These are phyloP conservation scores for Rhizopogon vesiculosus DNA, from an alignment of 768 basidiomycete species.

Conservation along the genomic window DNA sequence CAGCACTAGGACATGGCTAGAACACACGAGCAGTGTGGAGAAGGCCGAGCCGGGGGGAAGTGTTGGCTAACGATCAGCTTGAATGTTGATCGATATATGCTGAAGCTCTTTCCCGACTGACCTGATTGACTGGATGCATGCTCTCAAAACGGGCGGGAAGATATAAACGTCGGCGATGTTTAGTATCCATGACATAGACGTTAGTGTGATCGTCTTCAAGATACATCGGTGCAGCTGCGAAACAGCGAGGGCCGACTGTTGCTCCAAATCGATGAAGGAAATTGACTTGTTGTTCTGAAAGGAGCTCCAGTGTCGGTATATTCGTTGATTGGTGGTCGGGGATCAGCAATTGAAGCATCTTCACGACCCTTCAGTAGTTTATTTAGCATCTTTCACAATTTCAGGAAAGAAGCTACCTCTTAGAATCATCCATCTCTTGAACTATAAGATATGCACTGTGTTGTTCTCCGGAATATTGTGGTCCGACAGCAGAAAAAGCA, in stretches of 20 bases:
- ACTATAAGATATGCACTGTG: background rate
- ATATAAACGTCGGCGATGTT: background rate
- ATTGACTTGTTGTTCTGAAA: background rate
- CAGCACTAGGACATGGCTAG: background rate
- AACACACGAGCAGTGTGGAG: background rate
- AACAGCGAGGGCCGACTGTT: background rate
- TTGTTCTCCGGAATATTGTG: background rate
- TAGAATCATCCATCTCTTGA: background rate
- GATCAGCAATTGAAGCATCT: background rate
- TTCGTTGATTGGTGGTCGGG: background rate
- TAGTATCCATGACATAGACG: background rate
- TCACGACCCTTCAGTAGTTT: background rate
- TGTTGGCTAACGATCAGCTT: background rate
- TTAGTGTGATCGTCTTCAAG: background rate
- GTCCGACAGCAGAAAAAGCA: background rate
- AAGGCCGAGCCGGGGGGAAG: background rate
- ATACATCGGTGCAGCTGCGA: background rate
- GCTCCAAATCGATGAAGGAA: background rate
- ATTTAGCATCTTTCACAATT: background rate
- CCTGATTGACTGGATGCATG: background rate
- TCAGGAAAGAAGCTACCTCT: too few relatives aligned
- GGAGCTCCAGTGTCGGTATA: background rate
- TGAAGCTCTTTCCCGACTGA: background rate
- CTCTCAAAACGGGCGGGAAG: background rate
- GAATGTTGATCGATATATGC: background rate